Base-by-base conservation (phyloP, 441 rosid species). In the Pelargonium australe region DNA sequence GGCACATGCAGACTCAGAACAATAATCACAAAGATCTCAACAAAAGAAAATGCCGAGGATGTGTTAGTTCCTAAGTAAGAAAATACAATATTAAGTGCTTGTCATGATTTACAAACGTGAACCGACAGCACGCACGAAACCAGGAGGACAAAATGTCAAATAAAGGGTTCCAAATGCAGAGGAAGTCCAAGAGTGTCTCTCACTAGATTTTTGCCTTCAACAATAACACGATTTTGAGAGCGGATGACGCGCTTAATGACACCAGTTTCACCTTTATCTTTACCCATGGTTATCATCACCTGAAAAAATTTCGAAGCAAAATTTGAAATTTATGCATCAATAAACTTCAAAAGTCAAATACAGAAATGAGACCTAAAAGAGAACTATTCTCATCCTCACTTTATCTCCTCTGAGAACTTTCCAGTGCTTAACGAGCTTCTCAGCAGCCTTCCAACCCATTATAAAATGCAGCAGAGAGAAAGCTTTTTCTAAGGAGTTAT, bases 401-500 rank as follows among this genome's bases (percentile, higher is more conserved):
- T 89, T 86, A 75, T 94, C 99, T 64, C 99, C 99, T 73, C 94
- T 81, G 20, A 94, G 89, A 66, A 94, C 53, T 84, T 86, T 94
- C 99, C 99, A 91, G 83, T 91, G 94, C 81, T 89, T 84, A 66
- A 91, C 85, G 58, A 94, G 95, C 72, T 88, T 94, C 85, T 91
- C 94, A 64, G 99, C 99, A 43, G 99, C 96, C 82, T 91, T 91
- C 99, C 96, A 94, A 69, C 97, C 99, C 97, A 94, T 94, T 75
- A 28, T 67, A 64, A 60, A 31, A 57, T 19, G 13, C 31, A 19
- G 41, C 53, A 34, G 61, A 12, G 37, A 71, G 55, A 49, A 49
- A 49, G n/a, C 55, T 43, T 49, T 49, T 2, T 8, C 17, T 49
- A 47, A 11, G 53, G 17, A 13, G 17, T 12, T 49, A 49, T 49